Base-by-base conservation (phyloP, 257 asterid genomes). In the Nicotiana otophora region DNA sequence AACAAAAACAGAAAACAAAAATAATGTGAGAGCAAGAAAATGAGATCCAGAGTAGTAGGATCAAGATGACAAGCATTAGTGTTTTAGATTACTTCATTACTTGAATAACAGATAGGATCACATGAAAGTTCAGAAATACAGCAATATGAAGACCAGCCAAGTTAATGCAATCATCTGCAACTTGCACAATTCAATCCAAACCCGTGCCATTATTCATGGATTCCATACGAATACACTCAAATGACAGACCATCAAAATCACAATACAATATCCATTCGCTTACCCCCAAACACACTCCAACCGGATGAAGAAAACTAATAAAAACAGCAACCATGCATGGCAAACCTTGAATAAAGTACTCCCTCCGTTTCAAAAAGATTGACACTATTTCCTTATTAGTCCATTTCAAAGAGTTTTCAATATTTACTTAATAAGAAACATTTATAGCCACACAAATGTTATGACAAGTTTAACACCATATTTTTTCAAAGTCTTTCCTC, bases 181-280 rank as follows among this genome's bases (percentile, higher is more conserved):
- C 46, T 81, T 66, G 78, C 66, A 66, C 19, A 81, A 65, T 72
- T 84, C 84, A 86, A 85, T 81, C 87, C 89, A 83, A 83, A 84
- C 94, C 97, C 94, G 96, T 91, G 96, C 89, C 91, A 10, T 77
- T 58, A 87, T 88, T 93, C 97, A 91, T 95, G 94, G 97, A 87
- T 89, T 87, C 84, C 94, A 87, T 85, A 86, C 90, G 75, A 89
- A 78, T 82, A 88, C 89, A 83, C 78, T 87, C 84, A 72, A 19
- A 72, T 72, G 26, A 12, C 31, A 14, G 23, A n/a, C 64, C 64
- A 51, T 75, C 80, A 75, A 51, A 42, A 75, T 74, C 80, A 75
- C 26, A 51, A 75, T 4, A 75, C 80, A 75, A 15, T 75, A 53
- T 51, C 28, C 80, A 75, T 51, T 75, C 80, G 51, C 46, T 74